A percentile compares a stretch with the other conserved stretches of the same genome.
phyloP scores from a whole-genome alignment of 768 basidiomycete species.

The Lentinula edodes region DNA sequence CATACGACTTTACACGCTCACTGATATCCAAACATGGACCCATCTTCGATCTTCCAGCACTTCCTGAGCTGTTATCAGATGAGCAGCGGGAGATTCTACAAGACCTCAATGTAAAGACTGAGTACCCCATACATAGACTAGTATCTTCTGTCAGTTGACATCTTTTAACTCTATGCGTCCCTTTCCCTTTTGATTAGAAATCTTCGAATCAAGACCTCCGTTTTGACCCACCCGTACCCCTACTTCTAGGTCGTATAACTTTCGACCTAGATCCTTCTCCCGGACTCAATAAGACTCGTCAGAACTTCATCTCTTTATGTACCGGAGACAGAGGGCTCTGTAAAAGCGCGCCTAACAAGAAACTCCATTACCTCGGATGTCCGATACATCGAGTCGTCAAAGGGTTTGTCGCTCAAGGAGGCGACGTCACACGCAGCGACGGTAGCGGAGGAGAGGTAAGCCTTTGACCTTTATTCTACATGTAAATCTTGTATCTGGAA shows the following conservation, averaged over 20 bases:
- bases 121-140: conserved; percentile 8
- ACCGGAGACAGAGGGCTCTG: conserved; percentile 38
- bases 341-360: conserved; percentile 42
- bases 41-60: conserved; percentile 37
- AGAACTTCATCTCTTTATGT: conserved; percentile 45
- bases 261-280: conserved; percentile 32
- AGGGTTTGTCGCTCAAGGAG: conserved; percentile 49
- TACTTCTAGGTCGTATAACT: conserved; percentile 34
- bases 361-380: conserved; percentile 34
- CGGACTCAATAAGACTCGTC: conserved; percentile 38
- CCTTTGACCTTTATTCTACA: not conserved
- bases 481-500: not conserved
- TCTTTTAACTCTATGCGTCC: not conserved
- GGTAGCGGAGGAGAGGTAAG: conserved; percentile 50
- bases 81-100: conserved; percentile 36
- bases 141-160: conserved; percentile 3
- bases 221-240: conserved; percentile 29
- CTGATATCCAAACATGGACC: conserved; percentile 30
- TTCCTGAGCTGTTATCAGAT: conserved; percentile 31
- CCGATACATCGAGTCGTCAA: conserved; percentile 42
- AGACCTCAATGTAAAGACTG: conserved; percentile 25
- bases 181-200: conserved; percentile 16
- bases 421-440: conserved; percentile 47
- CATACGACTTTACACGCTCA: conserved; percentile 25
- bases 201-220: conserved; percentile 20